These are phyloP conservation scores for Stephanodiscus triporus DNA, from an alignment of 108 stramenopile species.

Conservation along the genomic window DNA sequence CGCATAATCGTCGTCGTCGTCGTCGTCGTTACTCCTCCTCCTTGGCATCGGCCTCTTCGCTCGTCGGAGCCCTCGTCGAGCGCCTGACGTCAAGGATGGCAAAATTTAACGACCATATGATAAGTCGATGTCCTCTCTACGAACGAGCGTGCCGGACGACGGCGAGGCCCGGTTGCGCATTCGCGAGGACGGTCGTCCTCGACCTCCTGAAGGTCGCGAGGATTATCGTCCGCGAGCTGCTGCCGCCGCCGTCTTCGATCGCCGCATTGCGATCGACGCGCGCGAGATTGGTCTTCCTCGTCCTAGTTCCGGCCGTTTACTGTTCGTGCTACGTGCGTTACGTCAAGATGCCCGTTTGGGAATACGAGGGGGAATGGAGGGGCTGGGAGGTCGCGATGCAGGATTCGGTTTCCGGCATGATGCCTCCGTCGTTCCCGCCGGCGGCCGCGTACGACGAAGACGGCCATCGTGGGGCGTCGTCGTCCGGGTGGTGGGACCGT, in stretches of 20 bases:
- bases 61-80: neutral
- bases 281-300: neutral
- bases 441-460: neutral
- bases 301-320: neutral
- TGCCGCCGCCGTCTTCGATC: no score
- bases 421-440: constrained; percentile 8
- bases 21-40: no score
- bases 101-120: neutral
- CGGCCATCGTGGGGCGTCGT: no score
- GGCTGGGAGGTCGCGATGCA: constrained; percentile 13
- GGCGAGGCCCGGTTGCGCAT: neutral
- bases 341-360: neutral
- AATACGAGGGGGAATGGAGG: neutral
- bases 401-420: constrained; percentile 6
- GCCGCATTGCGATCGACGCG: neutral
- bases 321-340: neutral
- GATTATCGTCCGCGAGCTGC: neutral
- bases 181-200: neutral
- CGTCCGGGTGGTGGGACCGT: no score
- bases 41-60: no score
- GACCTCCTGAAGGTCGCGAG: neutral
- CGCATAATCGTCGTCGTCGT: no score
- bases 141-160: neutral
- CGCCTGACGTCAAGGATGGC: neutral
- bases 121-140: neutral